Evolutionary conservation across 257 asterid genomes (phyloP), one percentile per base, ranked within the genome.

Genomic region (Ballota nigra): DNA sequence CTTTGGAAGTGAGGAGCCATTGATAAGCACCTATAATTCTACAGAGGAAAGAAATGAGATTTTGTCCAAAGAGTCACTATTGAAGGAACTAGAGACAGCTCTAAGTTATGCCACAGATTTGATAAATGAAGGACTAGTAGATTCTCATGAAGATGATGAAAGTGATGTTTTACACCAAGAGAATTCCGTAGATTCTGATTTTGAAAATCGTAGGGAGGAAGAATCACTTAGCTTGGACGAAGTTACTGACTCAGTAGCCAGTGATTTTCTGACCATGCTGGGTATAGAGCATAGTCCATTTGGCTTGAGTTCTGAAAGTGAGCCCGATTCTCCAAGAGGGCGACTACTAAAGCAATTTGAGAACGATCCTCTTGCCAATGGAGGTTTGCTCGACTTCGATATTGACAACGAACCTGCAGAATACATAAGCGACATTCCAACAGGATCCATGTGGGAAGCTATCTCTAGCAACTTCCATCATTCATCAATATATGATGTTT

Each of bases 301-400:
- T 74, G 91, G 92, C 76, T 74, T 82, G 79, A 87, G 89, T 81
- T 92, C 96, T 57, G 96, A 85, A 79, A 92, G 96, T 63, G 99
- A 94, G 74, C 92, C 97, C 0, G 98, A 92, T 45, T 95, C 98
- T 53, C 99, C 99, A 20, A 79, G 99, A 79, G 98, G 88, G 79
- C 88, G 86, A 61, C 76, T 95, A 41, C 85, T 95, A 68, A 83
- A 87, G 84, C 87, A 95, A 78, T 95, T 95, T 71, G 99, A 92
- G 86, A 84, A 87, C 78, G 99, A 92, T 63, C 65, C 85, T 80
- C 88, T 89, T 63, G 92, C 86, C 65, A 76, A 73, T 73, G 93
- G 95, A 20, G 87, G 89, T 74, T 80, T 88, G 66, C 87, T 92
- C 69, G 73, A 86, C 82, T 83, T 86, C 76, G 89, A 77, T 47